A percentile compares a stretch with the other conserved stretches of the same genome.
Evolutionary conservation across 345 rosid species (phyloP).

Genomic region (Linum tenue): DNA sequence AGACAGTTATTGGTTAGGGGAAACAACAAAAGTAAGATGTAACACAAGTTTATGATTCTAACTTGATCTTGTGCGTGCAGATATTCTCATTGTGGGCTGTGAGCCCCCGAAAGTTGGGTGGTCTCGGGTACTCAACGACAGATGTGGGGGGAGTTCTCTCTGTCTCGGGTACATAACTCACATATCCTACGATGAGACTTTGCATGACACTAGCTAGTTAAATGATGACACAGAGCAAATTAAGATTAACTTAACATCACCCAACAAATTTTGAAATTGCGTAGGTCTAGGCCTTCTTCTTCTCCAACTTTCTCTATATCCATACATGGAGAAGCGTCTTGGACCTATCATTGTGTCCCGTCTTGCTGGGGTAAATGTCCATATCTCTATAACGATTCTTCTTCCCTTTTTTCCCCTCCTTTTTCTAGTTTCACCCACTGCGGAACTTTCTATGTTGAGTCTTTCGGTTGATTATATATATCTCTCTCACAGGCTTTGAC

Average conservation of each 20-base stretch:
- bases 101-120: conserved; percentile 63
- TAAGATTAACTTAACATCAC: no score
- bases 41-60: conserved; percentile 16
- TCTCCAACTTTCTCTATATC: conserved; percentile 57
- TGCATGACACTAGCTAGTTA: background rate
- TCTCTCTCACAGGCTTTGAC: conserved; percentile 21
- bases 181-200: background rate
- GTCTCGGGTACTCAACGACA: conserved; percentile 54
- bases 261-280: no score
- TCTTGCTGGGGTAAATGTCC: conserved; percentile 48
- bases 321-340: conserved; percentile 47
- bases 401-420: no score
- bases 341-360: conserved; percentile 54
- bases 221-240: background rate
- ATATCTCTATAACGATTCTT: background rate
- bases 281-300: conserved; percentile 44
- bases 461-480: conserved; percentile 6
- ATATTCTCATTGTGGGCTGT: conserved; percentile 87
- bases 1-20: conserved; percentile 46
- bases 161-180: conserved; percentile 41
- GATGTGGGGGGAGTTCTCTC: conserved; percentile 74
- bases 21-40: conserved; percentile 54
- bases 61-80: conserved; percentile 17
- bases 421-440: background rate
- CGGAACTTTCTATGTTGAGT: background rate